These are phyloP conservation scores for Alternaria infectoria DNA, from an alignment of 2,329 filamentous ascomycete species.

Conservation along the genomic window DNA sequence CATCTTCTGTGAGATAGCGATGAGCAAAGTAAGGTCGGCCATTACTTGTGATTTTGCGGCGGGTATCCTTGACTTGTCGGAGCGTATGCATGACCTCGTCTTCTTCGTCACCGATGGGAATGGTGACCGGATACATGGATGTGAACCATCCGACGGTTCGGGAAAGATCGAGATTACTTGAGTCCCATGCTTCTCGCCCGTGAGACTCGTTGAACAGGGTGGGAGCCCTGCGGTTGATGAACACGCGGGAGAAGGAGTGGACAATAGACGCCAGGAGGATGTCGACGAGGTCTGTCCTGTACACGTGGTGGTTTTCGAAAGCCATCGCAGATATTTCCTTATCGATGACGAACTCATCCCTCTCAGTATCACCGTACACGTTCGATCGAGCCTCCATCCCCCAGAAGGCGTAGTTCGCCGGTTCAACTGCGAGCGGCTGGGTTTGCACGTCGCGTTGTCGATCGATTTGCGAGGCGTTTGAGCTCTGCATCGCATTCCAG, in stretches of 20 bases:
- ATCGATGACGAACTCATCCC: slow-evolving; percentile 35
- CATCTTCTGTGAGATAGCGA: slow-evolving; percentile 39
- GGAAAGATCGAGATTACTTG: slow-evolving; percentile 58
- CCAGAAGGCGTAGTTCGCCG: slow-evolving; percentile 38
- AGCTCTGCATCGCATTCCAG: slow-evolving; percentile 36
- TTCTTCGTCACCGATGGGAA: slow-evolving; percentile 51
- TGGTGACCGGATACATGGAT: slow-evolving; percentile 59
- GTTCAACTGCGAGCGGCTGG: slow-evolving; percentile 18
- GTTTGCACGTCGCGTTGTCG: slow-evolving; percentile 16
- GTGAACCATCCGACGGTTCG: slow-evolving; percentile 68
- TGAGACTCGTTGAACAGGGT: slow-evolving; percentile 55
- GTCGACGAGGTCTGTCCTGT: slow-evolving; percentile 61
- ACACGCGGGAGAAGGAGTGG: slow-evolving; percentile 63
- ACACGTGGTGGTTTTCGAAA: slow-evolving; percentile 46
- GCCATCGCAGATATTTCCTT: slow-evolving; percentile 27
- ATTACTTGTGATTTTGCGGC: slow-evolving; percentile 53
- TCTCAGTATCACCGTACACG: slow-evolving; percentile 38
- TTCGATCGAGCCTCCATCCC: slow-evolving; percentile 37
- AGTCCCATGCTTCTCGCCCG: slow-evolving; percentile 50
- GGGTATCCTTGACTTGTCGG: slow-evolving; percentile 61
- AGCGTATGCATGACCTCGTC: slow-evolving; percentile 61
- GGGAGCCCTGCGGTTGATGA: slow-evolving; percentile 59
- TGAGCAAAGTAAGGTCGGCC: slow-evolving; percentile 59
- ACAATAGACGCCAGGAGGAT: slow-evolving; percentile 62
- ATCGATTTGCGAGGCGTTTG: slow-evolving; percentile 18